Conservation (phyloP, 805 yeast genomes). For the Spathaspora hagerdaliae region DNA sequence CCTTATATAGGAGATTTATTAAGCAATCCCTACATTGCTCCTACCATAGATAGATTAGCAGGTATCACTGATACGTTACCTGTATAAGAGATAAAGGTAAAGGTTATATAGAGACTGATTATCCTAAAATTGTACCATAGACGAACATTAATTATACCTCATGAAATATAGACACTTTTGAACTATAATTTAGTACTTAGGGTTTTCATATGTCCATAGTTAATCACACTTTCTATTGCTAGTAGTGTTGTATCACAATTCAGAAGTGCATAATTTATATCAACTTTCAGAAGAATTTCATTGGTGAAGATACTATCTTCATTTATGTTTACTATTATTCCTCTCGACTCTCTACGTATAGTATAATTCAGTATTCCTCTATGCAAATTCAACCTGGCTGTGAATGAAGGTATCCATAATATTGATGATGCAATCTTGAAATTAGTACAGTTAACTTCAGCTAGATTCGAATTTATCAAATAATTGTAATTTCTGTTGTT, state of each 20-base stretch:
- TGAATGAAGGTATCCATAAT: neutral
- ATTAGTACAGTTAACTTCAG: constrained; percentile 1
- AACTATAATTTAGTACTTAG: neutral
- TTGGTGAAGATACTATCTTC: neutral
- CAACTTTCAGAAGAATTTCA: neutral
- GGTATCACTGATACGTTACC: constrained; percentile 39
- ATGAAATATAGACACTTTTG: neutral
- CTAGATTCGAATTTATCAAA: neutral
- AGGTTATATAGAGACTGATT: neutral
- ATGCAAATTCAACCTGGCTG: too few relatives aligned
- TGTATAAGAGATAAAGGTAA: constrained; percentile 15
- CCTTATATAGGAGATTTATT: constrained; percentile 86
- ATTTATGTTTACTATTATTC: neutral
- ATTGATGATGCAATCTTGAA: neutral
- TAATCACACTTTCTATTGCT: neutral
- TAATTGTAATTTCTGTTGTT: neutral
- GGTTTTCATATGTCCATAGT: neutral
- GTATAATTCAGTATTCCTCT: too few relatives aligned
- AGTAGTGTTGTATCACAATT: neutral
- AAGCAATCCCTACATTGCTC: constrained; percentile 79
- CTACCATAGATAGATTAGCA: constrained; percentile 46
- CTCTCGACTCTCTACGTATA: neutral
- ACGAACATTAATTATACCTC: neutral
- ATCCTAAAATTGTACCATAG: neutral
- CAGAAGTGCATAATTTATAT: neutral